Conservation (phyloP, 441 rosid species). For the Sinapis alba region DNA sequence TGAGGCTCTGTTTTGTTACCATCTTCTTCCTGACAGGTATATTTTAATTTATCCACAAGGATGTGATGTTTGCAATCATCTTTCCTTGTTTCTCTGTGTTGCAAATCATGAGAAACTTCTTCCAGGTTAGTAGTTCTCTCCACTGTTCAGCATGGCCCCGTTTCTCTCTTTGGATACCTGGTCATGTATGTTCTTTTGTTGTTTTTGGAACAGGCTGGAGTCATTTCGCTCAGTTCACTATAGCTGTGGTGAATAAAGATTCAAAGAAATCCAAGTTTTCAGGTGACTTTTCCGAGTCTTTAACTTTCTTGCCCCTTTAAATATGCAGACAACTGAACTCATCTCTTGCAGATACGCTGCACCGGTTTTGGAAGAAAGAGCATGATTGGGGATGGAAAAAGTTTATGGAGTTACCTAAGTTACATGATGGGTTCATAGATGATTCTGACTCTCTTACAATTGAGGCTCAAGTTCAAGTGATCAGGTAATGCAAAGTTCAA, state of each 20-base stretch:
- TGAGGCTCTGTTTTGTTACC: conserved; percentile 7
- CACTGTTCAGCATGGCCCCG: not conserved
- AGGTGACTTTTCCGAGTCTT: conserved; percentile 45
- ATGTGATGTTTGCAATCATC: conserved; percentile 97
- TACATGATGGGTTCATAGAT: conserved; percentile 67
- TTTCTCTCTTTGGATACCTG: conserved; percentile 5
- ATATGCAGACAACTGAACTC: conserved; percentile 35
- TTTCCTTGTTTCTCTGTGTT: conserved; percentile 96
- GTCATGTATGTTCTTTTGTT: conserved; percentile 14
- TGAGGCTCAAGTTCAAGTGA: conserved; percentile 97
- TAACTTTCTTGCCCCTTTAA: conserved; percentile 17
- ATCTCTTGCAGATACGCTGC: conserved; percentile 70
- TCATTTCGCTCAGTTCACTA: conserved; percentile 99
- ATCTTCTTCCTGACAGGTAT: conserved; percentile 60
- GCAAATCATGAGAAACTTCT: conserved; percentile 95
- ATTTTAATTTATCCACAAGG: conserved; percentile 98
- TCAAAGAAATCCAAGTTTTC: conserved; percentile 86
- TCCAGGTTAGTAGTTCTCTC: conserved; percentile 65
- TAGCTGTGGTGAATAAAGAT: conserved; percentile 94
- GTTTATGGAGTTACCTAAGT: conserved; percentile 87
- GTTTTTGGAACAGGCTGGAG: conserved; percentile 79
- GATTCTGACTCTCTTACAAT: conserved; percentile 74
- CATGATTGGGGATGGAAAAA: conserved; percentile 99
- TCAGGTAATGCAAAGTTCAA: conserved; percentile 50
- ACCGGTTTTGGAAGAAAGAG: conserved; percentile 97